Evolutionary conservation across 2,329 filamentous ascomycete species (phyloP).

Genomic region (Anisogramma anomala): DNA sequence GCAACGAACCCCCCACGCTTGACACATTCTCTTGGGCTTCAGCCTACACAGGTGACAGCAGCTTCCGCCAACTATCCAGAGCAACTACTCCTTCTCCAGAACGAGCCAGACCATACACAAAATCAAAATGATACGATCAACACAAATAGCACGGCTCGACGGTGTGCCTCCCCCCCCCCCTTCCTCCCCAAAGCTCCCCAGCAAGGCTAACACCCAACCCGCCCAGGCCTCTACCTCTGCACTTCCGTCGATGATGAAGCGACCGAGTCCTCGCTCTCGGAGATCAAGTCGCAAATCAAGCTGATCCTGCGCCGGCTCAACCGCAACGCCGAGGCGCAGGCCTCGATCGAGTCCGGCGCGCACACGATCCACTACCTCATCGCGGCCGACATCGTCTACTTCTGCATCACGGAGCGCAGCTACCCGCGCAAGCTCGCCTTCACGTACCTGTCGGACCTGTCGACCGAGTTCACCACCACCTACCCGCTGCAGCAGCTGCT

Average conservation of each 20-base stretch:
- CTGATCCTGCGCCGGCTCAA: slow-evolving; percentile 80
- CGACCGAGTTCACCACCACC: slow-evolving; percentile 78
- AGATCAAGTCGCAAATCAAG: slow-evolving; percentile 85
- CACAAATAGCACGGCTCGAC: slow-evolving; percentile 87
- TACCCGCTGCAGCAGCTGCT: slow-evolving; percentile 67
- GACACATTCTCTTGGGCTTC: no score
- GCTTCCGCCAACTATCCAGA: background rate
- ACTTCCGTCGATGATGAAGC: slow-evolving; percentile 89
- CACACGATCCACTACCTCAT: slow-evolving; percentile 86
- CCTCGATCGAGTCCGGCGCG: slow-evolving; percentile 73
- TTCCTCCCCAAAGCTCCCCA: slow-evolving; percentile 7
- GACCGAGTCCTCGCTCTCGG: slow-evolving; percentile 64
- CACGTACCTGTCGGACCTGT: slow-evolving; percentile 89
- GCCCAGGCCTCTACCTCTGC: slow-evolving; percentile 78
- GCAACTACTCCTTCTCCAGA: background rate
- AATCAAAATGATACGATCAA: slow-evolving; percentile 74
- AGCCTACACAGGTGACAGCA: slow-evolving; percentile 1
- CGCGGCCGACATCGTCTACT: slow-evolving; percentile 70
- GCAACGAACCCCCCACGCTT: no score
- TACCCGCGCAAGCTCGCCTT: slow-evolving; percentile 98
- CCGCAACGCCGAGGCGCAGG: slow-evolving; percentile 80
- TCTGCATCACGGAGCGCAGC: slow-evolving; percentile 83
- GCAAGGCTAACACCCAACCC: slow-evolving; percentile 5
- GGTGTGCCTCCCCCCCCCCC: slow-evolving; percentile 38
- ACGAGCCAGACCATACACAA: background rate